A percentile compares a stretch with the other conserved stretches of the same genome.
These are phyloP conservation scores for Solanum corneliomulleri DNA, from an alignment of 257 asterid species.

Conservation along the genomic window DNA sequence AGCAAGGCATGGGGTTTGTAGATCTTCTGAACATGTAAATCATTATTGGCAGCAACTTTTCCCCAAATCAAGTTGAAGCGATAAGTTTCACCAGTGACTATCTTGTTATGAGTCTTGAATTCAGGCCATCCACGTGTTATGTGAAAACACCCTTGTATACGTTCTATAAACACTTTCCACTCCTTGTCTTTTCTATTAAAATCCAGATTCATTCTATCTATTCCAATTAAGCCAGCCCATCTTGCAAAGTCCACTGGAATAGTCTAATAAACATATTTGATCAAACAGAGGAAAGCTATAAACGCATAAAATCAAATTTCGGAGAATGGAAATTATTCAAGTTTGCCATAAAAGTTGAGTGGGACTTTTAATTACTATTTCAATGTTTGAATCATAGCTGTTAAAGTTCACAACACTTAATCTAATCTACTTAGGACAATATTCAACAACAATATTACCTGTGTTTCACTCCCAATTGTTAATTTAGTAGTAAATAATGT, in stretches of 20 bases:
- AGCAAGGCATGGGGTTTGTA: neutral
- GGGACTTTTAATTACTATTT: neutral
- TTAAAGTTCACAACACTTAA: neutral
- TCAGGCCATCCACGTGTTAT: neutral
- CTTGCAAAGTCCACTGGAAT: neutral
- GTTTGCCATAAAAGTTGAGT: neutral
- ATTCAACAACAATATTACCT: neutral
- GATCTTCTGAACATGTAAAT: neutral
- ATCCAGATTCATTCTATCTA: neutral
- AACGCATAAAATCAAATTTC: neutral
- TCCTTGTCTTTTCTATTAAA: neutral
- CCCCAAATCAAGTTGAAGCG: neutral
- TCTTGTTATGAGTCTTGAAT: neutral
- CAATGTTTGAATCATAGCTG: neutral
- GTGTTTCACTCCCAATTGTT: neutral
- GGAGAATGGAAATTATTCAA: neutral
- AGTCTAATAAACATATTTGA: neutral
- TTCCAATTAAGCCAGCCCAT: neutral
- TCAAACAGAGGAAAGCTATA: neutral
- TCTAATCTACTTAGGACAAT: neutral
- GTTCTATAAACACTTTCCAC: neutral
- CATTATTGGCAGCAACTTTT: neutral
- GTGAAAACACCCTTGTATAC: neutral
- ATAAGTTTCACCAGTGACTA: neutral
- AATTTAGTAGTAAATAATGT: no score